Conservation (phyloP, 176 grass and related monocot genomes). For the sorghum (Sorghum bicolor) region DNA sequence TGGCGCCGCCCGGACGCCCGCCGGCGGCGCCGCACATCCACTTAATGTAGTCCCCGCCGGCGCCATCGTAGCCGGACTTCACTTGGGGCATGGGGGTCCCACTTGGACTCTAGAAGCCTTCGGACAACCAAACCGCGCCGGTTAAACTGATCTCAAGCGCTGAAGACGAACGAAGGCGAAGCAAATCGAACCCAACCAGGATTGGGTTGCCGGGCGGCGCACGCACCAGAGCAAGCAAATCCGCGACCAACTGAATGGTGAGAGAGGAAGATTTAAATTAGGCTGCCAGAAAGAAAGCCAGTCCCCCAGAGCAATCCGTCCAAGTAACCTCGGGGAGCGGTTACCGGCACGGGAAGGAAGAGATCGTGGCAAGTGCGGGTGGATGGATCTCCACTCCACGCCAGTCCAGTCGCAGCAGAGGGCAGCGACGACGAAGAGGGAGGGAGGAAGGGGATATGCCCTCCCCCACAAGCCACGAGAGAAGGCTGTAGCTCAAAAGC, state of each 20-base stretch:
- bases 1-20: conserved; percentile 37
- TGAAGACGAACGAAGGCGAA: neutral
- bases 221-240: neutral
- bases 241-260: neutral
- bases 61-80: conserved; percentile 27
- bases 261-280: neutral
- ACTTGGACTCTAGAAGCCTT: neutral
- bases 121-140: neutral
- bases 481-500: neutral
- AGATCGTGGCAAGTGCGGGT: conserved; percentile 25
- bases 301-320: neutral
- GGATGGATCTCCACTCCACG: conserved; percentile 40
- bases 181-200: neutral
- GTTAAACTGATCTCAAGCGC: neutral
- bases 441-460: neutral
- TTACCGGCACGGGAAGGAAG: conserved; percentile 29
- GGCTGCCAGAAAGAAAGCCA: conserved; percentile 10
- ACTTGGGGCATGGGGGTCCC: neutral
- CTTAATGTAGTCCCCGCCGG: conserved; percentile 65
- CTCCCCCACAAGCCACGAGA: neutral
- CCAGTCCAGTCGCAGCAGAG: conserved; percentile 12
- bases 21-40: conserved; percentile 78
- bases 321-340: conserved; percentile 7
- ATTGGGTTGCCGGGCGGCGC: neutral
- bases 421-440: neutral